A percentile compares a stretch with the other conserved stretches of the same genome.
Conservation (phyloP, 2,329 filamentous ascomycete genomes). For the Fusarium vanettenii region DNA sequence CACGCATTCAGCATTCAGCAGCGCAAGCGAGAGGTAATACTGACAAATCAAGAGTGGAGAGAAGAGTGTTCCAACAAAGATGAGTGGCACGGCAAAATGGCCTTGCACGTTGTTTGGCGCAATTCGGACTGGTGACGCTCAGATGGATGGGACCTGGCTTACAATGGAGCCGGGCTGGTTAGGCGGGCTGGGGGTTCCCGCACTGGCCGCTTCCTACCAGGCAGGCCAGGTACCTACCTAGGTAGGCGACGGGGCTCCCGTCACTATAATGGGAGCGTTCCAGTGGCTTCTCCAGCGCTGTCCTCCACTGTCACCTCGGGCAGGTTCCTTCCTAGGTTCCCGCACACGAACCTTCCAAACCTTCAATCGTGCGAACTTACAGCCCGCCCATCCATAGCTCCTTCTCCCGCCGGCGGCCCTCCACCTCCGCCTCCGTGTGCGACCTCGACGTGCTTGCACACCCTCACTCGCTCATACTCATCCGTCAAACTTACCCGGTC, state of each 20-base stretch:
- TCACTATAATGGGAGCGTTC: conserved; percentile 3
- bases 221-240: too few relatives aligned
- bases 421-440: conserved; percentile 30
- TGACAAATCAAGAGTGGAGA: conserved; percentile 8
- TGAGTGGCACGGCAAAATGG: conserved; percentile 2
- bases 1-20: not conserved
- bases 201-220: not conserved
- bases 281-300: conserved; percentile 6
- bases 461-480: conserved; percentile 17
- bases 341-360: conserved; percentile 32
- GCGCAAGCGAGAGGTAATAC: not conserved
- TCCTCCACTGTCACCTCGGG: conserved; percentile 2
- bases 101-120: not conserved
- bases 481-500: conserved; percentile 9
- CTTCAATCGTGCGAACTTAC: conserved; percentile 28
- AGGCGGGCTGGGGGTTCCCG: not conserved
- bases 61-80: not conserved
- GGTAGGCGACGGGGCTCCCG: conserved; percentile 10
- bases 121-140: not conserved
- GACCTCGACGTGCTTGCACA: conserved; percentile 13
- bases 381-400: conserved; percentile 4
- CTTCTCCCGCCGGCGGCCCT: conserved; percentile 12
- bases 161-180: not conserved
- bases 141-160: not conserved
- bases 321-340: conserved; percentile 15